Base-by-base conservation (phyloP, 805 yeast genomes). In the Kluyveromyces starmeri region DNA sequence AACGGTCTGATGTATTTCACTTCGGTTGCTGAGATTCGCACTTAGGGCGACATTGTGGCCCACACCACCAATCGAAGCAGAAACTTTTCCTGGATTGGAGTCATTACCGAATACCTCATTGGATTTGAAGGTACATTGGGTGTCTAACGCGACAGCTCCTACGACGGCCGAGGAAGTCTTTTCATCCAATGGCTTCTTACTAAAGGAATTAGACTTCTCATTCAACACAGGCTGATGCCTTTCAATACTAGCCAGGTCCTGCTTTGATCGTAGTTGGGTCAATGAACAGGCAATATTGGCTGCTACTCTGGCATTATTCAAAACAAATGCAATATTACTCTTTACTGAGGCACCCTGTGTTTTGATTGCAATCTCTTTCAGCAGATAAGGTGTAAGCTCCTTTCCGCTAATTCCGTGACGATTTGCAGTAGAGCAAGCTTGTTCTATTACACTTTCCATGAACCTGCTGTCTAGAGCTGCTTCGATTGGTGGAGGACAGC, bases 41-140 rank as follows among this genome's bases (percentile, higher is more conserved):
- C 92, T 89, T n/a, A 71, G 48, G 0, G 83, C 76, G 11, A 85
- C 76, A 47, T 86, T 85, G 52, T 71, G 77, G 0, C 85, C 96
- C 2, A 85, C 95, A 1, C 95, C 96, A 1, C 95, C 96, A 7
- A 83, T 52, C 0, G 79, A 64, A 2, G 76, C 66, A 1, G 55
- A 46, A 5, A 73, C 66, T 0, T 47, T 50, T 0, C 92, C 86
- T 0, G 92, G 92, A 43, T 81, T 81, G 2, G 95, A 84, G 39
- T 89, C 89, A 9, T 61, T 56, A 45, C 68, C 46, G 4, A 51
- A 45, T 19, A 51, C 47, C 11, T 47, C 41, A 12, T 43, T 47
- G 3, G 59, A 46, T 1, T 53, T 44, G 5, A 79, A 47, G 10
- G 66, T 64, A 42, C 83, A 73, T 4, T 78, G 72, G 0, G 83